Percentiles rank a stretch among this genome's conserved stretches.
Conservation (phyloP, 352 stramenopile species). For the Pythium apleroticum region DNA sequence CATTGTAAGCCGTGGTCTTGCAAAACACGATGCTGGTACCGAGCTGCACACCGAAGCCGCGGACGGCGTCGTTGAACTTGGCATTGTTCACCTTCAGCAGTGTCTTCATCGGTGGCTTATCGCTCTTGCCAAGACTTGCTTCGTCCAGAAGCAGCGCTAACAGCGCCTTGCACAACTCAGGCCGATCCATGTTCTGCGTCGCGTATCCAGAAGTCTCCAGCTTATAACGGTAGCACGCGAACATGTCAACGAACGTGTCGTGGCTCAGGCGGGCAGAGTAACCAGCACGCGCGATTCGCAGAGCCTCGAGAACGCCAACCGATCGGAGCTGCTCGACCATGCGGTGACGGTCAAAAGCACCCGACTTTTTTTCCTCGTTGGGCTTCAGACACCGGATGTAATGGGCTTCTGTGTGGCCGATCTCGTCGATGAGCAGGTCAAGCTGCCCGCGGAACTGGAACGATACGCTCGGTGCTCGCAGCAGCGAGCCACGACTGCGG, state of each 20-base stretch:
- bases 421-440: slow-evolving; percentile 91
- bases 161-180: slow-evolving; percentile 28
- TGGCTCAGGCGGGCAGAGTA: slow-evolving; percentile 95
- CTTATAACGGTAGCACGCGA: slow-evolving; percentile 57
- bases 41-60: slow-evolving; percentile 32
- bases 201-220: slow-evolving; percentile 21
- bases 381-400: slow-evolving; percentile 99
- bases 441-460: slow-evolving; percentile 94
- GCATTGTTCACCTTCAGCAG: slow-evolving; percentile 25
- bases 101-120: slow-evolving; percentile 22
- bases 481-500: slow-evolving; percentile 36
- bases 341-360: slow-evolving; percentile 69
- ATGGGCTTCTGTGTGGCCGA: slow-evolving; percentile 94
- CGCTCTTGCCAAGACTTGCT: slow-evolving; percentile 11
- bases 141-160: slow-evolving; percentile 30
- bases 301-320: slow-evolving; percentile 95
- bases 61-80: slow-evolving; percentile 33
- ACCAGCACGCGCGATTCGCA: slow-evolving; percentile 93
- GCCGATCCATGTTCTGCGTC: slow-evolving; percentile 1
- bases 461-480: slow-evolving; percentile 78
- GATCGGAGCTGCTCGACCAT: slow-evolving; percentile 98
- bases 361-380: slow-evolving; percentile 90
- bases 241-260: slow-evolving; percentile 87
- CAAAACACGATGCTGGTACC: slow-evolving; percentile 40
- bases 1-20: slow-evolving; percentile 37